Conservation (phyloP, 169 alveolate genomes). For the Cryptosporidium xiaoi region DNA sequence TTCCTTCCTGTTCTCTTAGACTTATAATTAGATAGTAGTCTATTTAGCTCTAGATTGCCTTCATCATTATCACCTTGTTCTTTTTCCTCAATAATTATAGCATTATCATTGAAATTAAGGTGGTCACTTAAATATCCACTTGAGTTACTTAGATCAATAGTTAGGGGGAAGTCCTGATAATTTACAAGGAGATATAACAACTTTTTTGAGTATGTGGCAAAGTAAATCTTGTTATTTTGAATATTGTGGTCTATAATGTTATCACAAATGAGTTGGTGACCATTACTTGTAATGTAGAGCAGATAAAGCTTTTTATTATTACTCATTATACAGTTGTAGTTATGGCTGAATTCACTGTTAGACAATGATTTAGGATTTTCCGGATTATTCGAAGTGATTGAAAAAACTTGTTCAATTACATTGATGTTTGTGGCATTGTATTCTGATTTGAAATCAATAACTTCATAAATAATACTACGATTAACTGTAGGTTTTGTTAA, state of each 20-base stretch:
- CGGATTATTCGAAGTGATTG: neutral
- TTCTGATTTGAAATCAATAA: conserved; percentile 1
- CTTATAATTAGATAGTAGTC: conserved; percentile 21
- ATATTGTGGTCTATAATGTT: conserved; percentile 45
- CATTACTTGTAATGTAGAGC: conserved; percentile 24
- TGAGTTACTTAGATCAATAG: conserved; percentile 27
- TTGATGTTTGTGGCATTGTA: neutral
- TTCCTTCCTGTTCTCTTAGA: conserved; percentile 21
- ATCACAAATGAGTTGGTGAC: conserved; percentile 29
- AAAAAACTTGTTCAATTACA: conserved; percentile 20
- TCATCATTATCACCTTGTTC: neutral
- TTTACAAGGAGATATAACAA: conserved; percentile 35
- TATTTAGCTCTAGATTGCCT: conserved; percentile 19
- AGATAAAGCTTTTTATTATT: conserved; percentile 1
- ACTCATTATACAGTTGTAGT: conserved; percentile 20
- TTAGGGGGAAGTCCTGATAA: conserved; percentile 51
- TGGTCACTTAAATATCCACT: neutral
- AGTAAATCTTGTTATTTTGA: conserved; percentile 39
- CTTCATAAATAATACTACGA: neutral
- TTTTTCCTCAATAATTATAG: neutral
- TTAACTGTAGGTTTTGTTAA: conserved; percentile 15
- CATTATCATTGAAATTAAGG: neutral
- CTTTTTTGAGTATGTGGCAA: conserved; percentile 25
- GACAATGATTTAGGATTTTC: neutral
- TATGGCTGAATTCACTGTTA: neutral